phyloP scores from a whole-genome alignment of 768 basidiomycete genomes.

The Kwoniella bestiolae region DNA sequence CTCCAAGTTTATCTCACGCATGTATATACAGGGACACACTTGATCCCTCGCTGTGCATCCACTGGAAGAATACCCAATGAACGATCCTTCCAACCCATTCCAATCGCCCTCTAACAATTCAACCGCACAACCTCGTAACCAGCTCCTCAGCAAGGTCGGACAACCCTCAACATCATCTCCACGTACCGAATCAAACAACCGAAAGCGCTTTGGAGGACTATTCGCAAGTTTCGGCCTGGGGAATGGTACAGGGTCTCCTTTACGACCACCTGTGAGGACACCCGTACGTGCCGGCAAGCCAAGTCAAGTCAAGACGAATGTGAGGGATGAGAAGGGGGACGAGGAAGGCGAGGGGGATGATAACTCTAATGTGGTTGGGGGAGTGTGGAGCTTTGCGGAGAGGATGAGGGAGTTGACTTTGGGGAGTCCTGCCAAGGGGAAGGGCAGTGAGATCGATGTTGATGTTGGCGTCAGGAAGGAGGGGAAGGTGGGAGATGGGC shows the following conservation, averaged over 20 bases:
- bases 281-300: too few relatives aligned
- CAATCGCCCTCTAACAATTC: background rate
- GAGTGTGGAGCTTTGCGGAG: constrained; percentile 23
- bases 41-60: too few relatives aligned
- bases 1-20: too few relatives aligned
- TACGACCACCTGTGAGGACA: background rate
- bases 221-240: constrained; percentile 12
- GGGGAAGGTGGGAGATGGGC: background rate
- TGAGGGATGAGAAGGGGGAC: background rate
- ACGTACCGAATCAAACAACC: constrained; percentile 31
- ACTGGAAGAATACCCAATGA: too few relatives aligned
- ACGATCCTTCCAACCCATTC: constrained; percentile 9
- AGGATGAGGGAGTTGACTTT: constrained; percentile 16
- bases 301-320: background rate
- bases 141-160: constrained; percentile 24
- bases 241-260: constrained; percentile 9
- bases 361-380: background rate
- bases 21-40: too few relatives aligned
- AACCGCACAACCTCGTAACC: background rate
- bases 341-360: background rate
- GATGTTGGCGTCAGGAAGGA: background rate
- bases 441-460: background rate
- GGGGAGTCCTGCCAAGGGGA: constrained; percentile 5
- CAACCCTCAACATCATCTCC: constrained; percentile 40
- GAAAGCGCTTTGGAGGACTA: constrained; percentile 28